Evolutionary conservation across 2,329 filamentous ascomycete genomes (phyloP), one percentile per base, ranked within the genome.

Genomic region (Elsinoe perseae): DNA sequence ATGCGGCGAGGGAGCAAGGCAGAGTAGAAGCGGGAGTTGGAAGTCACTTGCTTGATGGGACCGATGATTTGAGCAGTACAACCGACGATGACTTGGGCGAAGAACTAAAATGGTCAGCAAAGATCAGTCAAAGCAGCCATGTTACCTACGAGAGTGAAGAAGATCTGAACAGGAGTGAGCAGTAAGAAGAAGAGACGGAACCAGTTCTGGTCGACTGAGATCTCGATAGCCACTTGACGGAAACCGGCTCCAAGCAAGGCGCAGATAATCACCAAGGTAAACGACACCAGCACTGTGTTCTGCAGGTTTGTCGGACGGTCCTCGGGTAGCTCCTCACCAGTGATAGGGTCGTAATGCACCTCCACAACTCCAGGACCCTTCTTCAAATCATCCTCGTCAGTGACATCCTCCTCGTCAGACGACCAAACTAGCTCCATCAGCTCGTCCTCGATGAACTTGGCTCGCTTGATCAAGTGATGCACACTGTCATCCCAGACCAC

Each of bases 401-500:
- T 82, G 1, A 80, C 75, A 1, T 75, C 74, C 1, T 68, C 64
- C 32, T 77, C 77, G 2, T 77, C 78, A 2, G 77, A 75, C 67
- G 82, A 81, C 86, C 86, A 89, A 1, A 90, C 84, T 1, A 90
- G 75, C 63, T 87, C 81, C 83, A 90, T 88, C 42, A 92, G 75
- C 67, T 89, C 85, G 2, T 80, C 80, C 69, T 92, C 86, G 58
- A 92, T 89, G 30, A 78, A 77, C 65, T 84, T 83, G 43, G 86
- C 87, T 56, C 87, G 77, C 56, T 80, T 73, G 4, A 90, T 76
- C 7, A 92, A 73, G 64, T 89, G 82, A 56, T 85, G 75, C 0
- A 87, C 81, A 57, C 91, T 86, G 62, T 92, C 87, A 62, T 92
- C 87, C 88, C 88, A 93, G 1, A 92, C 86, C 1, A 92, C 75